Base-by-base conservation (phyloP, 768 basidiomycete genomes). In the Russula sp. region DNA sequence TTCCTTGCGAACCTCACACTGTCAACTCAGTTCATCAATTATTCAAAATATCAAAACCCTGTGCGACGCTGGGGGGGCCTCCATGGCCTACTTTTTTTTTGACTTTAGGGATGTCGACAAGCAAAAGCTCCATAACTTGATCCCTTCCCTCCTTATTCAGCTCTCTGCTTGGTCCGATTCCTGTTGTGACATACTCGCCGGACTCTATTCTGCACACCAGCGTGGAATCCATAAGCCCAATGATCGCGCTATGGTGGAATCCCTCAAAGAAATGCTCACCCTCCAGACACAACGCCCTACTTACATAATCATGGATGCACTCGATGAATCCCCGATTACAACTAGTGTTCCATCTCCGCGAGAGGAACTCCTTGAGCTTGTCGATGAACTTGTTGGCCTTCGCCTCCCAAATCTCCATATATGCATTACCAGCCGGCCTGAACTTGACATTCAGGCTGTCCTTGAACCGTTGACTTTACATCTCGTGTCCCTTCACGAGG, bases 91-190 rank as follows among this genome's bases (percentile, higher is more conserved):
- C 29, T 61, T 56, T 1, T 56, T 50, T 35, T 61, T 56, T 8
- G 48, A 56, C 13, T 50, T 61, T 25, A 48, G 42, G 7, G 60
- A 56, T 9, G 34, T 39, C n/a, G 32, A 50, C 29, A 61, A 61
- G 7, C 54, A 55, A 43, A 55, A 43, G 1, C 54, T 55, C 4
- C 6, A 8, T 2, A 43, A 55, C 16, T 6, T 55, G 2, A 25
- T 55, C 1, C 41, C 41, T 7, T 55, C 54, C 1, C 54, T 43
- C 5, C 41, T 55, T 11, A 20, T 42, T 25, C 53, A 55, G 32
- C 53, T 55, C 5, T 55, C 41, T 32, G 41, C 39, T 13, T 10
- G 10, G 5, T 55, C 53, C 14, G 41, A 55, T 43, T 6, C 29
- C 18, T 20, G 29, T 42, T 43, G 53, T 7, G 53, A 55, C 5